These are phyloP conservation scores for Trichocladium uniseriatum DNA, from an alignment of 495 filamentous ascomycete species.

Conservation along the genomic window DNA sequence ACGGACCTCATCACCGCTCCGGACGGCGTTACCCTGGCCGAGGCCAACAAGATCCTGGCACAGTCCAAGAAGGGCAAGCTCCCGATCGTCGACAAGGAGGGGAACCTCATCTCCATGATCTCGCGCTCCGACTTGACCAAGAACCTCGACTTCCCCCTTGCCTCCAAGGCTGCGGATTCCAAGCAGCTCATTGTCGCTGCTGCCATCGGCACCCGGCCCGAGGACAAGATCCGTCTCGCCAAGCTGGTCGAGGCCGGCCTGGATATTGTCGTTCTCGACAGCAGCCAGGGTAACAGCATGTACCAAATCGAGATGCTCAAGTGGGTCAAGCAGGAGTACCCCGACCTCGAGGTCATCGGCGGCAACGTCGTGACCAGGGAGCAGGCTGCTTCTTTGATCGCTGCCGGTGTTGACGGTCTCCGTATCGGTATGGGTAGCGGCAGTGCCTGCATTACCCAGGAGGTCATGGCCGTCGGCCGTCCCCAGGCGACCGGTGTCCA, in stretches of 20 bases:
- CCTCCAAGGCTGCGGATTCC: conserved; percentile 91
- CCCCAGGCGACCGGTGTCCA: conserved; percentile 90
- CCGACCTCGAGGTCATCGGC: conserved; percentile 84
- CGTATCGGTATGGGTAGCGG: conserved; percentile 99
- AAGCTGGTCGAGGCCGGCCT: conserved; percentile 89
- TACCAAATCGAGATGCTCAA: conserved; percentile 97
- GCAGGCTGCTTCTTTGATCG: conserved; percentile 86
- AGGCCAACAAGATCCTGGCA: conserved; percentile 88
- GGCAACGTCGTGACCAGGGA: conserved; percentile 97
- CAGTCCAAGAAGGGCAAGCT: conserved; percentile 99
- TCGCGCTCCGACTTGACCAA: conserved; percentile 97
- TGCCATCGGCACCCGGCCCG: conserved; percentile 86
- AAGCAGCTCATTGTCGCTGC: conserved; percentile 97
- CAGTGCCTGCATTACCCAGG: conserved; percentile 97
- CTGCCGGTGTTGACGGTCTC: conserved; percentile 89
- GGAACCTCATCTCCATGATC: conserved; percentile 88
- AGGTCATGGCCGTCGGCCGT: conserved; percentile 97
- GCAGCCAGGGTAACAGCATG: conserved; percentile 92
- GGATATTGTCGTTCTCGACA: conserved; percentile 92
- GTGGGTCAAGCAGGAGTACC: conserved; percentile 80
- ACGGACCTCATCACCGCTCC: conserved; percentile 88
- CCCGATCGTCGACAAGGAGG: conserved; percentile 79
- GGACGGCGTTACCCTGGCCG: conserved; percentile 69
- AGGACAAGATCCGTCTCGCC: conserved; percentile 78
- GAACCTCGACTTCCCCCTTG: conserved; percentile 93